Percentiles rank a stretch among this genome's conserved stretches.
Conservation (phyloP, 441 rosid genomes). For the Omphalea diandra region DNA sequence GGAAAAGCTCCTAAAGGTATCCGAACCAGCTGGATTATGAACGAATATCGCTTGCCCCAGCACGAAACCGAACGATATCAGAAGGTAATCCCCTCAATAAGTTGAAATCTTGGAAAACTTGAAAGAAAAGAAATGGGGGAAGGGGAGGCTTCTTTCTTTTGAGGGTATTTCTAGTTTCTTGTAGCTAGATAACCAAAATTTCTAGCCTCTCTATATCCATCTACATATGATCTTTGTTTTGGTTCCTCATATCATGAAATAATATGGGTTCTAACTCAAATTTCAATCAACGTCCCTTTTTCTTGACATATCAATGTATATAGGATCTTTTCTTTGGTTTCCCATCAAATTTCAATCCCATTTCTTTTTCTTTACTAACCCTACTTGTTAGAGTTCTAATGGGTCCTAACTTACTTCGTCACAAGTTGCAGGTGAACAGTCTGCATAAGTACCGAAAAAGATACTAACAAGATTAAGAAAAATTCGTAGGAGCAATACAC, state of each 20-base stretch:
- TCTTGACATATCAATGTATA: no score
- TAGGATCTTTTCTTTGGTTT: no score
- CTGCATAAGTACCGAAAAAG: neutral
- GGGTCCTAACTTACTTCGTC: neutral
- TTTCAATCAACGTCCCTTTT: no score
- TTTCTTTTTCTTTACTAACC: constrained; percentile 3
- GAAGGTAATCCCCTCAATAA: no score
- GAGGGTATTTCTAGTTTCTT: neutral
- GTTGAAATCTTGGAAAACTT: no score
- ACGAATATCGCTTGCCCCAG: constrained; percentile 96
- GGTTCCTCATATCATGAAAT: constrained; percentile 1
- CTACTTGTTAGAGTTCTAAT: constrained; percentile 9
- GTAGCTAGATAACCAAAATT: no score
- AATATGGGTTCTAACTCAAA: neutral
- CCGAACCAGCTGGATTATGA: constrained; percentile 98
- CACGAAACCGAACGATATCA: constrained; percentile 88
- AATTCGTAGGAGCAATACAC: neutral
- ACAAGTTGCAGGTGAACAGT: neutral
- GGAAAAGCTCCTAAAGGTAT: constrained; percentile 99
- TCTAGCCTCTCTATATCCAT: no score
- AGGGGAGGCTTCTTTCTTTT: no score
- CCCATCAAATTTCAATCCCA: no score
- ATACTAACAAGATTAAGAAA: neutral
- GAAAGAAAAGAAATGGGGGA: no score
- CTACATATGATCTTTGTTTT: neutral